These are phyloP conservation scores for Phoma sp. DNA, from an alignment of 2,329 filamentous ascomycete genomes.

Conservation along the genomic window DNA sequence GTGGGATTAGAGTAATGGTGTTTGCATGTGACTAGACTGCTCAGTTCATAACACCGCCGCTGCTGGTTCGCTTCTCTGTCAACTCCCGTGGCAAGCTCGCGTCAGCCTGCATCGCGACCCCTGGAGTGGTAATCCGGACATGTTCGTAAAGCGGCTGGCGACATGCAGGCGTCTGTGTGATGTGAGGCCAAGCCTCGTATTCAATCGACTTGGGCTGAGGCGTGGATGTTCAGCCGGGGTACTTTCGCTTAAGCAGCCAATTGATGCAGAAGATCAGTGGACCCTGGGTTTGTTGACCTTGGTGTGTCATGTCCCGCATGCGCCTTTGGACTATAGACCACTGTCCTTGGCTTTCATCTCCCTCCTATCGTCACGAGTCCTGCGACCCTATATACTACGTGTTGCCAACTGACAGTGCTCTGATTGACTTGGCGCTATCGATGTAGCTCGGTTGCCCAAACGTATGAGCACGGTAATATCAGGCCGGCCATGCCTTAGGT, in stretches of 20 bases:
- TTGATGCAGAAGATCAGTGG: background rate
- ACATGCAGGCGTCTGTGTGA: background rate
- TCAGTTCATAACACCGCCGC: background rate
- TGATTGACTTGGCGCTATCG: background rate
- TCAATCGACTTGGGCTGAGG: constrained; percentile 7
- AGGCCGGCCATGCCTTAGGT: constrained; percentile 1
- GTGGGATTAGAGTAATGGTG: background rate
- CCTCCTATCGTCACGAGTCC: constrained; percentile 6
- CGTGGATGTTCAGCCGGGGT: background rate
- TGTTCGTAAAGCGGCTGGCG: background rate
- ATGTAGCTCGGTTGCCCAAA: background rate
- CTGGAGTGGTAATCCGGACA: background rate
- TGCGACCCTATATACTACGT: background rate
- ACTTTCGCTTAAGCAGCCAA: constrained; percentile 4
- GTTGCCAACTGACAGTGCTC: background rate
- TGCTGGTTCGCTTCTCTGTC: background rate
- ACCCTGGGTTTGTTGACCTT: constrained; percentile 1
- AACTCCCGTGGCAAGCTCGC: background rate
- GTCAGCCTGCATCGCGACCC: background rate
- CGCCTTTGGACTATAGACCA: background rate
- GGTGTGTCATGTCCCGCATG: background rate
- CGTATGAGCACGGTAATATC: background rate
- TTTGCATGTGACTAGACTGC: background rate
- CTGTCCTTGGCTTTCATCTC: constrained; percentile 1
- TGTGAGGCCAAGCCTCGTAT: constrained; percentile 2